Evolutionary conservation across 2,329 filamentous ascomycete species (phyloP), one percentile per base, ranked within the genome.

Genomic region (Fusarium cyanostomum): DNA sequence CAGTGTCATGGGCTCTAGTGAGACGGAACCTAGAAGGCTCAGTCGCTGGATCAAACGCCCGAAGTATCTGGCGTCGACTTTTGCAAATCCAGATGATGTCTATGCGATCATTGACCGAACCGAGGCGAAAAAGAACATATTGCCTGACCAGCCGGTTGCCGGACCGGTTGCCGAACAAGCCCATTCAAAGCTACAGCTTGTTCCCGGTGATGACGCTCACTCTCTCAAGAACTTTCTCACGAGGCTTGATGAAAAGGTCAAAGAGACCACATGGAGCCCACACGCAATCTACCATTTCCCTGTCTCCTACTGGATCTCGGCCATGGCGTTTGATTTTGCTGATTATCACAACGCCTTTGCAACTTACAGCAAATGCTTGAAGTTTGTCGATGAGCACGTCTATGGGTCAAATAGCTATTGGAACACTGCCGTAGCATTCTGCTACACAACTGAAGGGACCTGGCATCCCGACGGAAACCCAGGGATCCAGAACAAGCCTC

Each of bases 1-100:
- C 63, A 75, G 77, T 15, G 82, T 89, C 3, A 52, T 89, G 5
- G 86, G 86, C 4, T 84, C 84, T 1, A 67, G 67, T 21, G 45
- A 62, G 10, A 49, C 64, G 8, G 59, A 59, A 11, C 15, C 46
- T 13, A 43, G 15, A 12, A 70, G 71, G 28, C 51, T 74, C 61
- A 68, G 62, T 34, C 71, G 62, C 13, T 71, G 63, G 10, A 53
- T 73, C 2, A 58, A 45, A 31, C 50, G 60, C 2, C 71, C 70
- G 8, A 72, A 63, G 6, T 84, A 81, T 52, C 57, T 62, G 5
- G 43, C 61, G 1, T 66, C 70, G n/a, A 76, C 76, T 15, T 52
- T 73, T 5, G 74, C 72, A 18, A 74, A 80, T 37, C 77, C 80
- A 0, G 78, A 82, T 35, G 66, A 66, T 9, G 59, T 68, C 11